Percentiles rank a stretch among this genome's conserved stretches.
Conservation (phyloP, 2,329 filamentous ascomycete genomes). For the Beauveria bassiana region DNA sequence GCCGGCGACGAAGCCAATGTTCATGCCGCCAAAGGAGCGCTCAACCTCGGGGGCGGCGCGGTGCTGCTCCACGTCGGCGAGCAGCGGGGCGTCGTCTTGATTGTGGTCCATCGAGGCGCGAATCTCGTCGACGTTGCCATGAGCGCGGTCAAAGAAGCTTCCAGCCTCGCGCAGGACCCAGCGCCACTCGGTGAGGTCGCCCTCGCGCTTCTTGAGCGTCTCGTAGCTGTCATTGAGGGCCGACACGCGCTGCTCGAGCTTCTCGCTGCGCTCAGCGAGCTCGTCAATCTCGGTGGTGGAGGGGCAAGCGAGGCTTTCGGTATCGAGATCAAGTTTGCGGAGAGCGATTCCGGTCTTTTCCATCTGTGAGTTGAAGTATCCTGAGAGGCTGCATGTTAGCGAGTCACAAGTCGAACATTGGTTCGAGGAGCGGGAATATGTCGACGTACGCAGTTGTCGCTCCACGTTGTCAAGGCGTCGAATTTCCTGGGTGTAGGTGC, state of each 20-base stretch:
- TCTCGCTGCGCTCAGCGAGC: slow-evolving; percentile 84
- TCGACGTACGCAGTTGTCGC: slow-evolving; percentile 78
- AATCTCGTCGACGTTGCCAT: slow-evolving; percentile 95
- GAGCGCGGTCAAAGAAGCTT: slow-evolving; percentile 93
- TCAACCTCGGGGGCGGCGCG: slow-evolving; percentile 59
- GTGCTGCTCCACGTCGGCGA: slow-evolving; percentile 88
- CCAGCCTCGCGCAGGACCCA: slow-evolving; percentile 96
- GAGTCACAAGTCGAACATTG: neutral
- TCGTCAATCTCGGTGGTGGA: slow-evolving; percentile 95
- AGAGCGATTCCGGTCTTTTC: slow-evolving; percentile 83
- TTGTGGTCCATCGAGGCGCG: slow-evolving; percentile 68
- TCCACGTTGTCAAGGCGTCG: slow-evolving; percentile 96
- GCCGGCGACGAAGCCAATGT: slow-evolving; percentile 96
- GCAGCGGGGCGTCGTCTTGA: slow-evolving; percentile 77
- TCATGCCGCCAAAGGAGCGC: slow-evolving; percentile 91
- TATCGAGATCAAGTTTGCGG: slow-evolving; percentile 84
- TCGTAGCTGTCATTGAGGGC: slow-evolving; percentile 98
- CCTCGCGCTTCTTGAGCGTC: slow-evolving; percentile 93
- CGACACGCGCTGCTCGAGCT: slow-evolving; percentile 81
- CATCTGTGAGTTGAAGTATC: slow-evolving; percentile 94
- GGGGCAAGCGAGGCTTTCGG: slow-evolving; percentile 76
- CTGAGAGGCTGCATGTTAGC: slow-evolving; percentile 37
- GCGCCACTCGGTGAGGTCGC: slow-evolving; percentile 95
- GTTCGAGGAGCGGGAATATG: slow-evolving; percentile 7
- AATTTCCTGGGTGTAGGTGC: slow-evolving; percentile 96